A percentile compares a stretch with the other conserved stretches of the same genome.
These are phyloP conservation scores for Acephala macrosclerotiorum DNA, from an alignment of 2,329 filamentous ascomycete genomes.

Conservation along the genomic window DNA sequence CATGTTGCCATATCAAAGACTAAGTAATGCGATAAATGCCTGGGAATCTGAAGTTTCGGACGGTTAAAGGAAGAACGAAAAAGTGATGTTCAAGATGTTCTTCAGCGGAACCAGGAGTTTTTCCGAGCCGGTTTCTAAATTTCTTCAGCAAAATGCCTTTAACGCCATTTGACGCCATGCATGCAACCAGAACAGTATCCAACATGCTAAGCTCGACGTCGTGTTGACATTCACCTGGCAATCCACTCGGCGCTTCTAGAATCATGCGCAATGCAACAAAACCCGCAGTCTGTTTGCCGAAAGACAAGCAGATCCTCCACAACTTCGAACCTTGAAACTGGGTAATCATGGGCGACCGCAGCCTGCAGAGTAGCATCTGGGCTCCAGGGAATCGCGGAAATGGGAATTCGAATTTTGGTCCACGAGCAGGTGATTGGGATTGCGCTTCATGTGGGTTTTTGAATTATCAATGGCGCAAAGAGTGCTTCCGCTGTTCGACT, in stretches of 20 bases:
- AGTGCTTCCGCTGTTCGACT: constrained; percentile 29
- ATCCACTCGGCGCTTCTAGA: background rate
- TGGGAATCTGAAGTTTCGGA: background rate
- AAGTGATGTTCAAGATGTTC: background rate
- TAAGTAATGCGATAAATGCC: background rate
- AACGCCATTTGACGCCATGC: background rate
- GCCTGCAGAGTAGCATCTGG: constrained; percentile 31
- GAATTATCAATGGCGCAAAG: constrained; percentile 30
- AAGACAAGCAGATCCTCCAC: constrained; percentile 18
- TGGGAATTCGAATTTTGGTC: background rate
- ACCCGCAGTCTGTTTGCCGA: constrained; percentile 11
- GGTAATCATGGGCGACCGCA: constrained; percentile 22
- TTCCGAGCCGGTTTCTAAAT: background rate
- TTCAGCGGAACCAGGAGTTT: background rate
- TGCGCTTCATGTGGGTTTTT: constrained; percentile 32
- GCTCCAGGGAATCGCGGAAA: constrained; percentile 12
- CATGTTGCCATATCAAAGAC: background rate
- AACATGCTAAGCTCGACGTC: background rate
- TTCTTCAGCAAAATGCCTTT: background rate
- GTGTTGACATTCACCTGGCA: background rate
- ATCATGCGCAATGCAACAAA: constrained; percentile 5
- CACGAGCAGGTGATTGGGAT: constrained; percentile 28
- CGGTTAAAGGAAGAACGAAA: background rate
- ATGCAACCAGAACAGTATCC: background rate
- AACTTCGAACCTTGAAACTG: constrained; percentile 3